phyloP scores from a whole-genome alignment of 306 rosid species.

The Glycine tomentella region DNA sequence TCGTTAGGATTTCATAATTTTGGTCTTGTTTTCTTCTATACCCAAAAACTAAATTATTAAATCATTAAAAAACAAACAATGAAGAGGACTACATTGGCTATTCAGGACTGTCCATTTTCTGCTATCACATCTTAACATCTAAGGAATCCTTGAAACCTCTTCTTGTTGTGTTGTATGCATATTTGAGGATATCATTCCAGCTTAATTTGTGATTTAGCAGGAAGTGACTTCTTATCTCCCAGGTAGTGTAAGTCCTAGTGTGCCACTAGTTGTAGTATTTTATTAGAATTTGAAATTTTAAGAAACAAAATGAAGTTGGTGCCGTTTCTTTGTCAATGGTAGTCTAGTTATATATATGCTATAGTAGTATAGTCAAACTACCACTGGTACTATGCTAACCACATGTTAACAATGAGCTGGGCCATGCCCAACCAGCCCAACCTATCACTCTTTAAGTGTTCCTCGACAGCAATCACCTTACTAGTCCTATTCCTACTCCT shows the following conservation, averaged over 20 bases:
- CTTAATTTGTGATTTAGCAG: constrained; percentile 40
- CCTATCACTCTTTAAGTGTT: constrained; percentile 22
- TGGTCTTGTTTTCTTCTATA: constrained; percentile 10
- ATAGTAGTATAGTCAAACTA: constrained; percentile 32
- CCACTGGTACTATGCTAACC: constrained; percentile 18
- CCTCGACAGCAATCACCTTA: constrained; percentile 30
- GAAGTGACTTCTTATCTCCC: constrained; percentile 49
- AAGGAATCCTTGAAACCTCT: neutral
- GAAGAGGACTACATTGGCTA: no score
- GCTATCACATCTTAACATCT: neutral
- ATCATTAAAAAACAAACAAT: no score
- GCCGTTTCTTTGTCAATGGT: constrained; percentile 51
- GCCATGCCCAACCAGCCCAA: constrained; percentile 13
- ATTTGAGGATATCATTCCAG: constrained; percentile 47
- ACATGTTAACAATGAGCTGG: constrained; percentile 41
- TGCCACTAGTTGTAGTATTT: constrained; percentile 50
- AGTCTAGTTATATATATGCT: constrained; percentile 44
- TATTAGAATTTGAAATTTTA: constrained; percentile 42
- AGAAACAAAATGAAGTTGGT: constrained; percentile 50
- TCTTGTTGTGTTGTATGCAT: neutral
- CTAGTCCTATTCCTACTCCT: neutral
- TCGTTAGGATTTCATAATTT: neutral
- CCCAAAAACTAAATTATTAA: neutral
- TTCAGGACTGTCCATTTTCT: no score
- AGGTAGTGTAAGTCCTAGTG: constrained; percentile 28